Evolutionary conservation across 2,329 filamentous ascomycete species (phyloP).

Genomic region (Diaporthe sp.): DNA sequence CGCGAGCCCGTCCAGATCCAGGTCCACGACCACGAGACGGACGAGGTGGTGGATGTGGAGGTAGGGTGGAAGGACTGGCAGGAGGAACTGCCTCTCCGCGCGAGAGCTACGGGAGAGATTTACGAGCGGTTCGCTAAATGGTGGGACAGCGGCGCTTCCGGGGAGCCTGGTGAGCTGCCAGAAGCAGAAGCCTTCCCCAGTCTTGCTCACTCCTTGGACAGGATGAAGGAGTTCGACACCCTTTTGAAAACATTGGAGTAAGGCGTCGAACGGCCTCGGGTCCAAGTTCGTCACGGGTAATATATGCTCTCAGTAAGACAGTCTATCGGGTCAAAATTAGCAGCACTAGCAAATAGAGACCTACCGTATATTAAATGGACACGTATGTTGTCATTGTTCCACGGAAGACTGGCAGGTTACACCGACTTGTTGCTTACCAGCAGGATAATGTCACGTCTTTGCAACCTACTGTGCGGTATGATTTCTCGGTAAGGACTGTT

Average conservation of each 20-base stretch:
- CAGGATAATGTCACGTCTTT: neutral
- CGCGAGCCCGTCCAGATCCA: constrained; percentile 55
- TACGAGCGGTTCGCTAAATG: constrained; percentile 61
- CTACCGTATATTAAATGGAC: neutral
- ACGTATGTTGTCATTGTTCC: neutral
- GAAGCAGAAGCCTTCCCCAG: constrained; percentile 22
- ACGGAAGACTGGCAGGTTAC: too few relatives aligned
- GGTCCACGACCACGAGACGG: constrained; percentile 55
- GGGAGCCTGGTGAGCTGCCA: constrained; percentile 2
- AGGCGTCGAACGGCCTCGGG: neutral
- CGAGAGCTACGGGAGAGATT: constrained; percentile 59
- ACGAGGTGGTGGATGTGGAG: constrained; percentile 52
- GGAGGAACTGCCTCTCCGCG: constrained; percentile 52
- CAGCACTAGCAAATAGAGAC: neutral
- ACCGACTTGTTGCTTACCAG: neutral
- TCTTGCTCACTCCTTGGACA: constrained; percentile 13
- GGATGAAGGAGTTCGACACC: constrained; percentile 14
- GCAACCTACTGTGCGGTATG: neutral
- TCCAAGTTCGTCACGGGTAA: neutral
- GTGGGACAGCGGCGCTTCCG: constrained; percentile 17
- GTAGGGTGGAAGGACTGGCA: constrained; percentile 54
- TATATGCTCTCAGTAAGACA: neutral
- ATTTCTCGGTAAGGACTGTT: constrained; percentile 39
- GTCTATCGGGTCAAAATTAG: too few relatives aligned
- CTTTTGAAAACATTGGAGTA: constrained; percentile 1